phyloP scores from a whole-genome alignment of 1,139 yeast genomes.

The Candida sojae region DNA sequence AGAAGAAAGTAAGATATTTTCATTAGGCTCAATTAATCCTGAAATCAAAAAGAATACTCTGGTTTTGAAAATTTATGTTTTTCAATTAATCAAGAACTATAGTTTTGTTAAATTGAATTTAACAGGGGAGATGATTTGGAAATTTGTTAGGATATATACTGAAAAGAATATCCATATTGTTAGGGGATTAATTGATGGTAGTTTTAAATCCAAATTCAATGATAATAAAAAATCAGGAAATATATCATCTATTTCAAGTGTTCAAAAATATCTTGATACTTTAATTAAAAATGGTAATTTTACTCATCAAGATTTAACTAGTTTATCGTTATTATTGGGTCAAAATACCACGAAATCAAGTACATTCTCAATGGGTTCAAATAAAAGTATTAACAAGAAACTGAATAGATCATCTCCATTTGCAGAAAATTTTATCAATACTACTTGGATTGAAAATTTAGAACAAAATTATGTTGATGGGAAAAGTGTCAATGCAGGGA shows the following conservation, averaged over 20 bases:
- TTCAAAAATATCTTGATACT: constrained; percentile 48
- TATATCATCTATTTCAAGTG: constrained; percentile 42
- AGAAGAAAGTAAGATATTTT: constrained; percentile 59
- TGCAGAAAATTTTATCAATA: constrained; percentile 54
- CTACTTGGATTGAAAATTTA: constrained; percentile 57
- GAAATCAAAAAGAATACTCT: constrained; percentile 59
- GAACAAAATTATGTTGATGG: constrained; percentile 62
- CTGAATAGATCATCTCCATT: constrained; percentile 21
- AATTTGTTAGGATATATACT: constrained; percentile 56
- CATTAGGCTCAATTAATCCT: constrained; percentile 70
- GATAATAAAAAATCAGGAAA: constrained; percentile 54
- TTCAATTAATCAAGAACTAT: constrained; percentile 50
- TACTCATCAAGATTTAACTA: constrained; percentile 40
- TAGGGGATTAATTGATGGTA: constrained; percentile 57
- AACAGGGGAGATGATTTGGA: constrained; percentile 63
- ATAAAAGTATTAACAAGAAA: constrained; percentile 17
- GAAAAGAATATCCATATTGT: constrained; percentile 47
- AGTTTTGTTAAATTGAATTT: constrained; percentile 59
- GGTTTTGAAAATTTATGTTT: constrained; percentile 49
- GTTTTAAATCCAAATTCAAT: constrained; percentile 46
- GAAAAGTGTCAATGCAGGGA: constrained; percentile 48
- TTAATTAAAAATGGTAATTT: constrained; percentile 49
- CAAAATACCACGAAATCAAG: constrained; percentile 25
- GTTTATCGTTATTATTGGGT: constrained; percentile 47
- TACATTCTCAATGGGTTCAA: constrained; percentile 15